Base-by-base conservation (phyloP, 1,284 basidiomycete species). In the Pulchroboletus neoregius region DNA sequence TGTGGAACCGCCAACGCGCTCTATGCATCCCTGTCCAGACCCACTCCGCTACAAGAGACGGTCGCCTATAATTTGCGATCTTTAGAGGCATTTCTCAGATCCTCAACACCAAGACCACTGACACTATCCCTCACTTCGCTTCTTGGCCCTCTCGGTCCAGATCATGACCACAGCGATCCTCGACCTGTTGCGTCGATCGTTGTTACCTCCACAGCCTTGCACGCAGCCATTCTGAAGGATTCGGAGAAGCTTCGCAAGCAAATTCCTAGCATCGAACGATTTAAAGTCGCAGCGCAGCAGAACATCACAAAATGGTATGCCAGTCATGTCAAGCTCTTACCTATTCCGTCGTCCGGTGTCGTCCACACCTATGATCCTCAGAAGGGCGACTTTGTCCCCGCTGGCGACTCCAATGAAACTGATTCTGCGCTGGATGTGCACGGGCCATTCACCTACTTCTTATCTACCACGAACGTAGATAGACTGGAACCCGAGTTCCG, bases 1-100 rank as follows among this genome's bases (percentile, higher is more conserved):
- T 80, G 81, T 34, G 94, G 94, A 9, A 97, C 94, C n/a, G 93
- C 92, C 15, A 97, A 97, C 61, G 94, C 94, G 0, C 72, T 96
- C n/a, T 93, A 87, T 63, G 76, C 76, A 44, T 85, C 74, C 37
- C 66, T 82, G 36, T 87, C 80, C 55, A 76, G 72, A 3, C 72
- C 72, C 6, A 35, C 54, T 12, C 46, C 59, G 10, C 50, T 54
- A 6, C 49, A 57, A 6, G 58, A 61, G 4, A 34, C 67, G 8
- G 40, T 62, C 2, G 56, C 66, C 23, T 79, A 80, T 60, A 74
- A 68, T 50, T 67, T 88, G 23, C 71, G 72, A 53, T 82, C 83
- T 9, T 54, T 90, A 22, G 63, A 71, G 23, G 68, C 71, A 1
- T 80, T 74, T 58, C 58, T 80, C 45, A 56, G 58, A 39, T 61